Evolutionary conservation across 148 eudicot genomes (phyloP).

Genomic region (Fagopyrum tataricum): DNA sequence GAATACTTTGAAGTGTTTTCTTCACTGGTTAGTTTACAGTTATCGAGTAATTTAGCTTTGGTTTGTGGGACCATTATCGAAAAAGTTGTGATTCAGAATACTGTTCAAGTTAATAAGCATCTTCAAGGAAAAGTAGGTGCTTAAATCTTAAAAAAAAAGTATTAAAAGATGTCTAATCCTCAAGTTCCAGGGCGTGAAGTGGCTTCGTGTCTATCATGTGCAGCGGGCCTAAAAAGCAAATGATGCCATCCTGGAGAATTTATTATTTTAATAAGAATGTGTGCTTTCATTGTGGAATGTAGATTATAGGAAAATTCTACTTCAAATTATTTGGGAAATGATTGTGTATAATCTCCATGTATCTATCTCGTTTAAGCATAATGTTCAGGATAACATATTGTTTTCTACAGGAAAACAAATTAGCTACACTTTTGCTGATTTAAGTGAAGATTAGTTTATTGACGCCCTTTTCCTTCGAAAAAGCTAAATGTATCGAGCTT

Average conservation of each 20-base stretch:
- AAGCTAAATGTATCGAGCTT: too few species aligned
- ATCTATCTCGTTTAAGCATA: neutral
- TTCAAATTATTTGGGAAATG: neutral
- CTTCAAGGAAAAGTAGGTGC: too few species aligned
- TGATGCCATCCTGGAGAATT: neutral
- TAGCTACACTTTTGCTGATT: constrained; percentile 48
- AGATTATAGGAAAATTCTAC: neutral
- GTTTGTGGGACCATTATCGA: too few species aligned
- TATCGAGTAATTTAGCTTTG: too few species aligned
- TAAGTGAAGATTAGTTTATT: constrained; percentile 16
- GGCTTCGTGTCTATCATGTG: neutral
- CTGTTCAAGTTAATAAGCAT: too few species aligned
- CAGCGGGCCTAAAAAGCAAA: neutral
- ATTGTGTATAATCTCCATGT: neutral
- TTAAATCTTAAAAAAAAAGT: too few species aligned
- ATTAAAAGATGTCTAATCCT: too few species aligned
- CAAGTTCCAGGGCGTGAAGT: too few species aligned
- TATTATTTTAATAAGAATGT: neutral
- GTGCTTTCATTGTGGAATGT: neutral
- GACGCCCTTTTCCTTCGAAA: neutral
- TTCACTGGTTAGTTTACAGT: too few species aligned
- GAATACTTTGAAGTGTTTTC: too few species aligned
- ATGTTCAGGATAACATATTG: constrained; percentile 62
- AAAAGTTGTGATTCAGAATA: too few species aligned
- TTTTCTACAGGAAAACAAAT: constrained; percentile 59